Evolutionary conservation across 2,329 filamentous ascomycete species (phyloP).

Genomic region (Pestalotiopsis sp.): DNA sequence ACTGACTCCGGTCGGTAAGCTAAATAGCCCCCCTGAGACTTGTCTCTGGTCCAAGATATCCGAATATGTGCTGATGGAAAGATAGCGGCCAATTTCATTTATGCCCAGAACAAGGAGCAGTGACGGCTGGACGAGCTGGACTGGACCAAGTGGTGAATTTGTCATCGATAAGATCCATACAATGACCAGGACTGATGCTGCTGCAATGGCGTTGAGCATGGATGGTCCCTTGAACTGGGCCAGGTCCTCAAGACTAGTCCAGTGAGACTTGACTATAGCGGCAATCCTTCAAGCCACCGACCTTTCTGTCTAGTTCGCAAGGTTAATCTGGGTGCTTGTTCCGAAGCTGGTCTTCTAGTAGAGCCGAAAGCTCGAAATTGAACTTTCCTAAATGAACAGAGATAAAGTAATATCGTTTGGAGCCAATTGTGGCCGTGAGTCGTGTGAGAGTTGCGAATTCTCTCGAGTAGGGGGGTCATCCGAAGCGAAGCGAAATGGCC

Average conservation of each 20-base stretch:
- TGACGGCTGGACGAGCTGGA: background rate
- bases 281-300: background rate
- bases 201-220: too few species aligned
- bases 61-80: background rate
- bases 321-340: background rate
- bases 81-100: slow-evolving; percentile 15
- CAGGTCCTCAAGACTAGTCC: background rate
- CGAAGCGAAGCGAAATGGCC: too few species aligned
- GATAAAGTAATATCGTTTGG: background rate
- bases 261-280: background rate
- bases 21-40: background rate
- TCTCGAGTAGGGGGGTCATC: background rate
- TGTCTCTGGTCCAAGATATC: background rate
- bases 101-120: slow-evolving; percentile 14
- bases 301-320: background rate
- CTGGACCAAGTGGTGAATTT: background rate
- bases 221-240: too few species aligned
- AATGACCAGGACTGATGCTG: background rate
- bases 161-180: background rate
- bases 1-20: slow-evolving; percentile 42
- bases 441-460: background rate
- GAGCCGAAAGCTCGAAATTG: background rate
- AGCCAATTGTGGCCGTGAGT: background rate
- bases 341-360: background rate
- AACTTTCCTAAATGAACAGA: background rate